These are phyloP conservation scores for Cryptococcus sp. DNA, from an alignment of 1,284 basidiomycete species.

Conservation along the genomic window DNA sequence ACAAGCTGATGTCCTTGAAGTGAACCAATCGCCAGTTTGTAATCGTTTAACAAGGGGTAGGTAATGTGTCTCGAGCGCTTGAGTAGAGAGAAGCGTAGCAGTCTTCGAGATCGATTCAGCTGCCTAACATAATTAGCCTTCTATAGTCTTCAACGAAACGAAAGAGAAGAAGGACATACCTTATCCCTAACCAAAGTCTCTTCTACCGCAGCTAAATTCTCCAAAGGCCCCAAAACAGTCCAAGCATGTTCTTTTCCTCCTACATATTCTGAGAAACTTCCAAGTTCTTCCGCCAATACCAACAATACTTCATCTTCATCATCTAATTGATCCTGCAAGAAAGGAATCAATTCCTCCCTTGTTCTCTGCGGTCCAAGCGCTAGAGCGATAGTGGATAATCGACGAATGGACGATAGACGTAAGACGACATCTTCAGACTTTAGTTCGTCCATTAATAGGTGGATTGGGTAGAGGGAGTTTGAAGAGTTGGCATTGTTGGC, in stretches of 20 bases:
- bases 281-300: constrained; percentile 93
- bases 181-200: constrained; percentile 98
- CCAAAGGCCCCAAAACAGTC: constrained; percentile 83
- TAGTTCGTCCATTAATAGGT: constrained; percentile 61
- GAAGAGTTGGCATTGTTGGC: neutral
- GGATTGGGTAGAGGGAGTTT: constrained; percentile 43
- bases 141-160: neutral
- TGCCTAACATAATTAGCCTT: constrained; percentile 57
- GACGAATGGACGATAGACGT: constrained; percentile 94
- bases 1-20: constrained; percentile 93
- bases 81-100: constrained; percentile 68
- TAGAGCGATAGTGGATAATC: constrained; percentile 96
- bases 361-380: constrained; percentile 94
- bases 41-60: constrained; percentile 88
- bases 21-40: constrained; percentile 97
- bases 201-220: constrained; percentile 94
- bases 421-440: constrained; percentile 89
- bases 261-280: constrained; percentile 88
- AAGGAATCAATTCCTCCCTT: constrained; percentile 92
- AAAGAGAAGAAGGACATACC: constrained; percentile 53
- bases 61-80: constrained; percentile 85
- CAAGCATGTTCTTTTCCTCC: constrained; percentile 88
- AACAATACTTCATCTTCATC: constrained; percentile 99
- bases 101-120: constrained; percentile 95
- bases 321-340: constrained; percentile 92